Base-by-base conservation (phyloP, 2,329 filamentous ascomycete genomes). In the Aspergillus sp. region DNA sequence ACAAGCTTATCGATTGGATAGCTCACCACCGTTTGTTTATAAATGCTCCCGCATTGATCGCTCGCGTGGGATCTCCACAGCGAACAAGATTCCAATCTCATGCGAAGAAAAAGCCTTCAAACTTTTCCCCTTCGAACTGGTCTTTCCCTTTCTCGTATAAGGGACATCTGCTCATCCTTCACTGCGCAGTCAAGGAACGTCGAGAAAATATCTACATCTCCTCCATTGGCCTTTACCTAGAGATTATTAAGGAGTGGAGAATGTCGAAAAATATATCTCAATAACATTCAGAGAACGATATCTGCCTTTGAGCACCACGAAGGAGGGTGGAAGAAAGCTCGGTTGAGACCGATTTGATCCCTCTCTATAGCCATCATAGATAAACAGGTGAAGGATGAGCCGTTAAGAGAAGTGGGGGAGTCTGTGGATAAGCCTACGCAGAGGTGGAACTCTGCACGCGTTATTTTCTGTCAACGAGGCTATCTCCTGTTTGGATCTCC, bases 251-350 rank as follows among this genome's bases (percentile, higher is more conserved):
- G 53, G 36, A 63, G 7, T 56, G 51, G 64, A 52, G 61, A 72
- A 45, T 69, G 59, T 47, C 56, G 60, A 47, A 35, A 41, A 43
- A 45, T 58, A 47, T 71, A 71, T 57, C 57, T 72, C 13, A 64
- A 62, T 11, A 42, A 59, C 40, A 64, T 53, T 53, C 45, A 65
- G 41, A 57, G 62, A 44, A 70, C 68, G 51, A 64, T 62, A 10
- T 56, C 59, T 13, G 63, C 72, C 14, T 69, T 69, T 54, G 43
- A 67, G 45, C 49, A 67, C 38, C 55, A 57, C 11, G 50, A 57
- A 33, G 54, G 50, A 10, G 52, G 60, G 9, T 66, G 53, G 65
- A 63, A 60, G 46, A 58, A 59, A 47, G 36, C 55, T 10, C 53
- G 50, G 17, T 45, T 58, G 8, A 58, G 53, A 53, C 51, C 35